phyloP scores from a whole-genome alignment of 1,284 basidiomycete genomes.

The Cutaneotrichosporon curvatum region DNA sequence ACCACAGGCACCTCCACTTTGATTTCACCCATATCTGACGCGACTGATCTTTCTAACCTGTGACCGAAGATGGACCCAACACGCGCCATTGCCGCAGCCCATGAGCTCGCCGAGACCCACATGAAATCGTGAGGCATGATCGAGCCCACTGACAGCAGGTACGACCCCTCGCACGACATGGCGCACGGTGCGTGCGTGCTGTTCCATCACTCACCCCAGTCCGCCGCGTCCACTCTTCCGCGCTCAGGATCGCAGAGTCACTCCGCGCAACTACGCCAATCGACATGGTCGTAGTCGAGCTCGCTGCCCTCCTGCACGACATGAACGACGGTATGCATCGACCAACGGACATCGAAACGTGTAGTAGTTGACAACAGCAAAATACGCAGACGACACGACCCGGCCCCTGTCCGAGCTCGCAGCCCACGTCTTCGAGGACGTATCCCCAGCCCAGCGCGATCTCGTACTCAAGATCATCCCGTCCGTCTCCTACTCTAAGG shows the following conservation, averaged over 20 bases:
- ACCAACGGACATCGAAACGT: neutral
- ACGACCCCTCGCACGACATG: conserved; percentile 84
- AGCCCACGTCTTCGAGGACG: conserved; percentile 20
- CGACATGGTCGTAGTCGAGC: conserved; percentile 68
- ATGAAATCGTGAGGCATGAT: too few species aligned
- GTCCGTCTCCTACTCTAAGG: conserved; percentile 79
- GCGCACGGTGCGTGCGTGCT: conserved; percentile 61
- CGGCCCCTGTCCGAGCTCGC: conserved; percentile 22
- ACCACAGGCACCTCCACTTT: too few species aligned
- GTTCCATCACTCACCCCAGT: conserved; percentile 50
- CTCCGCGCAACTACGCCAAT: conserved; percentile 32
- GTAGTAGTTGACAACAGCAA: conserved; percentile 36
- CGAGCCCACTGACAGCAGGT: conserved; percentile 32
- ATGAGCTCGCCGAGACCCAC: too few species aligned
- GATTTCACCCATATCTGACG: too few species aligned
- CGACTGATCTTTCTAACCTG: too few species aligned
- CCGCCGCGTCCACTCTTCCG: conserved; percentile 69
- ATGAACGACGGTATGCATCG: conserved; percentile 46
- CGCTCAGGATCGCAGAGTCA: conserved; percentile 54
- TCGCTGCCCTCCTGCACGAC: conserved; percentile 83
- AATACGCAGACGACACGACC: conserved; percentile 24
- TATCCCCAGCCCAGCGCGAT: conserved; percentile 12
- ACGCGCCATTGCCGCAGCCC: too few species aligned
- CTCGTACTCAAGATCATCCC: conserved; percentile 57
- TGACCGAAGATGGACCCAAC: too few species aligned